phyloP scores from a whole-genome alignment of 1,284 basidiomycete genomes.

The Austropuccinia psidii region DNA sequence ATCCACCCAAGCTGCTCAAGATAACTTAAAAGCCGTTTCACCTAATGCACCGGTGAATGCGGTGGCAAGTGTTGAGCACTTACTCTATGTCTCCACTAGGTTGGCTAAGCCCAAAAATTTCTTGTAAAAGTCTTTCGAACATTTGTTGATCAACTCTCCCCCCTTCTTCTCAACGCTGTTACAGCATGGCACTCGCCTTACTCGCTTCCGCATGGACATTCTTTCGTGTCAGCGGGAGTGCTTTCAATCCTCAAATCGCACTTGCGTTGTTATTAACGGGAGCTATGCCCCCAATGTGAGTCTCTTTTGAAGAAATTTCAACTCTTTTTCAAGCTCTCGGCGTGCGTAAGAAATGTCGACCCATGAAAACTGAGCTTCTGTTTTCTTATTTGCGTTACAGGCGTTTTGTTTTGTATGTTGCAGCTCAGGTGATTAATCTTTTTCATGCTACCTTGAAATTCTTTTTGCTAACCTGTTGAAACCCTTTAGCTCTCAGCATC shows the following conservation, averaged over 20 bases:
- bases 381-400: background rate
- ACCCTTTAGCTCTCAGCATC: constrained; percentile 35
- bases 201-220: constrained; percentile 52
- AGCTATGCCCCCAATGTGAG: constrained; percentile 27
- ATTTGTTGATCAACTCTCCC: background rate
- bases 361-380: background rate
- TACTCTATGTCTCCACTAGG: constrained; percentile 37
- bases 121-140: background rate
- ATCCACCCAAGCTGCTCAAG: constrained; percentile 44
- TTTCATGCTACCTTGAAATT: background rate
- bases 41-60: constrained; percentile 39
- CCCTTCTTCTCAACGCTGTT: background rate
- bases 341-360: constrained; percentile 37
- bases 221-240: constrained; percentile 35
- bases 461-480: constrained; percentile 28
- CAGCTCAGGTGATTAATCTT: constrained; percentile 8
- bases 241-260: constrained; percentile 30
- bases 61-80: constrained; percentile 50
- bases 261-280: constrained; percentile 23
- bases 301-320: too few species aligned
- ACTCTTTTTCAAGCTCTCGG: background rate
- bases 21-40: constrained; percentile 4
- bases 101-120: background rate
- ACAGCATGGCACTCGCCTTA: constrained; percentile 58
- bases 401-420: constrained; percentile 32